Conservation (phyloP, 306 rosid genomes). For the Senna tora region DNA sequence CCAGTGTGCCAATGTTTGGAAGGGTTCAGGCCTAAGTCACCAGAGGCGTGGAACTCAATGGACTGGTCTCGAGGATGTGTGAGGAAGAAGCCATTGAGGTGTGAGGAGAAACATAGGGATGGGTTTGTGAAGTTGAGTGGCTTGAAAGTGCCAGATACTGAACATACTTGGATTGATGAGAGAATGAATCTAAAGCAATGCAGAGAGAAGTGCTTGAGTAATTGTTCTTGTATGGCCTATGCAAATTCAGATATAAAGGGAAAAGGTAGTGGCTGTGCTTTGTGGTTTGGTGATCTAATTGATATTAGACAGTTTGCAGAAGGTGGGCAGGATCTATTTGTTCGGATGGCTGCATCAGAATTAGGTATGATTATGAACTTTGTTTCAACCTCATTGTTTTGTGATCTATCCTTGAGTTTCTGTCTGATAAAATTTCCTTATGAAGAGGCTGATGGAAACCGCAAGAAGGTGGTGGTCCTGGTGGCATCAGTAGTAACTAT, state of each 20-base stretch:
- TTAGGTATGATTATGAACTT: constrained; percentile 50
- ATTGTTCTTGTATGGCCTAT: constrained; percentile 68
- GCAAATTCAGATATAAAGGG: constrained; percentile 61
- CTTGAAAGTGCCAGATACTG: constrained; percentile 67
- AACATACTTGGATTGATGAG: constrained; percentile 52
- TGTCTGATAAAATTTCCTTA: constrained; percentile 30
- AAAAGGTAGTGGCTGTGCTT: constrained; percentile 67
- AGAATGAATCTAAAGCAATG: constrained; percentile 45
- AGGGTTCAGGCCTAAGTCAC: constrained; percentile 51
- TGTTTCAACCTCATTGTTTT: background rate
- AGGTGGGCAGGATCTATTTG: constrained; percentile 68
- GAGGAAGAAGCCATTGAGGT: constrained; percentile 35
- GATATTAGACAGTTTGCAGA: constrained; percentile 52
- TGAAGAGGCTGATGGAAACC: constrained; percentile 25
- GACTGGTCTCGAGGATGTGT: constrained; percentile 56
- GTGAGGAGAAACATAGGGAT: constrained; percentile 40
- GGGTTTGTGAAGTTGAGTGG: constrained; percentile 43
- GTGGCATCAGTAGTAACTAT: constrained; percentile 34
- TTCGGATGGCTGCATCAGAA: constrained; percentile 63
- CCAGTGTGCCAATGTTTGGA: constrained; percentile 50
- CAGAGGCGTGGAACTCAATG: constrained; percentile 37
- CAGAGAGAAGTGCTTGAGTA: constrained; percentile 38
- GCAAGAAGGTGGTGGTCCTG: constrained; percentile 38
- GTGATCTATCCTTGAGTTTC: constrained; percentile 31
- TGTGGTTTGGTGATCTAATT: constrained; percentile 70